Evolutionary conservation across 495 filamentous ascomycete genomes (phyloP).

Genomic region (Ascodesmis nigricans): DNA sequence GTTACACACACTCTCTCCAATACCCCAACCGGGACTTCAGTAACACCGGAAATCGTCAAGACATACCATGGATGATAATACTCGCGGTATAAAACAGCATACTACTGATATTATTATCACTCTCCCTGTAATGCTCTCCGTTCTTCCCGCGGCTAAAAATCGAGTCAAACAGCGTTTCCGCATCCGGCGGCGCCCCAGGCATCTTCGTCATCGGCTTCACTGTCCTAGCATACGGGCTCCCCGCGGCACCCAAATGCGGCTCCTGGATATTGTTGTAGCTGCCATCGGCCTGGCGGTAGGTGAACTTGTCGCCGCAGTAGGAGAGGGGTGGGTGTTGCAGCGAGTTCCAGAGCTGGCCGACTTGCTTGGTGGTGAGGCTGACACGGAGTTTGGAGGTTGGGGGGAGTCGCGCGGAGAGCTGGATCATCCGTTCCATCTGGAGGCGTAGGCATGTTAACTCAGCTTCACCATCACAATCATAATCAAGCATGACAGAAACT

Average conservation of each 20-base stretch:
- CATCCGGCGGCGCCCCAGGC: conserved; percentile 47
- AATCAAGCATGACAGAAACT: conserved; percentile 7
- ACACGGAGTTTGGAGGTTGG: conserved; percentile 31
- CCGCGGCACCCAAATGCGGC: conserved; percentile 38
- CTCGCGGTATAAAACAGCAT: conserved; percentile 75
- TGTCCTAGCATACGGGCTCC: conserved; percentile 49
- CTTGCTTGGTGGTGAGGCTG: conserved; percentile 35
- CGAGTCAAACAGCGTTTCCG: conserved; percentile 55
- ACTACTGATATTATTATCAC: conserved; percentile 65
- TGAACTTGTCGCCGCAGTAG: conserved; percentile 28
- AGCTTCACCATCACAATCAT: not conserved
- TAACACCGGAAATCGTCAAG: not conserved
- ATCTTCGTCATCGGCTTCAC: conserved; percentile 40
- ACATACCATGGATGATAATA: conserved; percentile 63
- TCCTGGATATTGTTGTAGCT: conserved; percentile 40
- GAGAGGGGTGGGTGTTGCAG: conserved; percentile 45
- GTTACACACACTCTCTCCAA: not conserved
- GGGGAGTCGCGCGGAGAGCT: conserved; percentile 43
- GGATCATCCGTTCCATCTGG: conserved; percentile 52
- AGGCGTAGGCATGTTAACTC: not conserved
- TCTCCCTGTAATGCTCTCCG: conserved; percentile 34
- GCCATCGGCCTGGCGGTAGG: conserved; percentile 48
- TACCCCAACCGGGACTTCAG: not conserved
- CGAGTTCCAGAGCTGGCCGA: conserved; percentile 44
- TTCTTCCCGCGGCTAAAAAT: conserved; percentile 33